Conservation (phyloP, 1,139 yeast genomes). For the Candida buenavistaensis region DNA sequence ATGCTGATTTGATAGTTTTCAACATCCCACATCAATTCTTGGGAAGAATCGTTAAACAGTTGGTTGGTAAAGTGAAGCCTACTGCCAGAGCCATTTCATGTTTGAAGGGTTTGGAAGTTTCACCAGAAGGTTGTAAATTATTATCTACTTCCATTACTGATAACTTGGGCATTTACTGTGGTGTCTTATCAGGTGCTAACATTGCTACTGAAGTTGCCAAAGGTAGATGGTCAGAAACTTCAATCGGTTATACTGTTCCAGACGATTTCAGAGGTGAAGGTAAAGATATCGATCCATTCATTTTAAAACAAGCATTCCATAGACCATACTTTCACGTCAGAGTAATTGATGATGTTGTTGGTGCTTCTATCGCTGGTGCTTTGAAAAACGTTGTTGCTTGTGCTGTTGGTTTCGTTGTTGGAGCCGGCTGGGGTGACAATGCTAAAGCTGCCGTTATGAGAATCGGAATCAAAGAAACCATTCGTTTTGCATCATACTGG, state of each 20-base stretch:
- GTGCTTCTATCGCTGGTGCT: constrained; percentile 94
- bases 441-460: constrained; percentile 96
- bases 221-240: constrained; percentile 93
- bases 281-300: constrained; percentile 66
- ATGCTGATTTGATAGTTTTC: constrained; percentile 81
- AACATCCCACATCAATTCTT: constrained; percentile 95
- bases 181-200: constrained; percentile 94
- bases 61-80: constrained; percentile 70
- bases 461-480: constrained; percentile 85
- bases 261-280: constrained; percentile 69
- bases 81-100: constrained; percentile 85
- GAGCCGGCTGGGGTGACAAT: constrained; percentile 97
- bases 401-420: constrained; percentile 94
- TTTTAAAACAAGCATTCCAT: constrained; percentile 80
- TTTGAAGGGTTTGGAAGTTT: constrained; percentile 87
- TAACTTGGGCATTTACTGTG: constrained; percentile 81
- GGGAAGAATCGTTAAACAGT: constrained; percentile 67
- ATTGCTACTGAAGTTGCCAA: constrained; percentile 93
- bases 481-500: constrained; percentile 50
- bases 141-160: constrained; percentile 74
- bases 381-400: constrained; percentile 90
- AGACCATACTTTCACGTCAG: constrained; percentile 94
- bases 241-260: constrained; percentile 83
- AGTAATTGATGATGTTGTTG: constrained; percentile 87
- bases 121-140: constrained; percentile 75